A percentile compares a stretch with the other conserved stretches of the same genome.
These are phyloP conservation scores for Penicillium decumbens DNA, from an alignment of 2,329 filamentous ascomycete species.

Conservation along the genomic window DNA sequence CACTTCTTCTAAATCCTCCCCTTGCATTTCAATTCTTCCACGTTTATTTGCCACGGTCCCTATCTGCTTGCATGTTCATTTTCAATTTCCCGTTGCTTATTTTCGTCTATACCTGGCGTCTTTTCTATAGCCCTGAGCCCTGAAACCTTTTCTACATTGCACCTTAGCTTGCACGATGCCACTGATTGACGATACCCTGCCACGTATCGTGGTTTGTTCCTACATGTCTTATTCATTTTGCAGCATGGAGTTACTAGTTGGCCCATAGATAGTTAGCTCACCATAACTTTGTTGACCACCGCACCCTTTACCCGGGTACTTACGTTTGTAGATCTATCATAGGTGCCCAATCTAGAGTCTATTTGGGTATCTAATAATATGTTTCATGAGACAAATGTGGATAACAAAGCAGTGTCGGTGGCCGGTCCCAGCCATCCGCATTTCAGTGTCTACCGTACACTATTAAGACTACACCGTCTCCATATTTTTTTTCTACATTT, in stretches of 20 bases:
- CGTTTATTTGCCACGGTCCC: not conserved
- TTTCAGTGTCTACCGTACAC: slow-evolving; percentile 1
- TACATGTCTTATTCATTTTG: not conserved
- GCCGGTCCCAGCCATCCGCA: slow-evolving; percentile 13
- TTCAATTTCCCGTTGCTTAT: not conserved
- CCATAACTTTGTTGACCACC: not conserved
- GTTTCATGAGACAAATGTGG: not conserved
- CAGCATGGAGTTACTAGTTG: slow-evolving; percentile 11
- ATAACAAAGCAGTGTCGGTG: not conserved
- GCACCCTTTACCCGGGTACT: too few species aligned
- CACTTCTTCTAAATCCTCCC: not conserved
- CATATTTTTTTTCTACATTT: not conserved
- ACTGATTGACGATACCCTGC: slow-evolving; percentile 27
- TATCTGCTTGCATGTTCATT: not conserved
- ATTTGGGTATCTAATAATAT: not conserved
- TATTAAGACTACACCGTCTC: not conserved
- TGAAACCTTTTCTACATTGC: slow-evolving; percentile 1
- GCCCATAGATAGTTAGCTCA: slow-evolving; percentile 1
- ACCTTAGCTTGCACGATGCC: slow-evolving; percentile 14
- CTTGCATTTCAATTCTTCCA: not conserved
- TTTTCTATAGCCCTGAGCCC: slow-evolving; percentile 11
- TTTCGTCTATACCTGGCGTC: slow-evolving; percentile 16
- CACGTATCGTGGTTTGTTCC: slow-evolving; percentile 17
- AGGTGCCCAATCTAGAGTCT: not conserved
- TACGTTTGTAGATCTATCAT: not conserved